Evolutionary conservation across 116 monocot genomes (phyloP), one percentile per base, ranked within the genome.

Genomic region (Cymodocea nodosa): DNA sequence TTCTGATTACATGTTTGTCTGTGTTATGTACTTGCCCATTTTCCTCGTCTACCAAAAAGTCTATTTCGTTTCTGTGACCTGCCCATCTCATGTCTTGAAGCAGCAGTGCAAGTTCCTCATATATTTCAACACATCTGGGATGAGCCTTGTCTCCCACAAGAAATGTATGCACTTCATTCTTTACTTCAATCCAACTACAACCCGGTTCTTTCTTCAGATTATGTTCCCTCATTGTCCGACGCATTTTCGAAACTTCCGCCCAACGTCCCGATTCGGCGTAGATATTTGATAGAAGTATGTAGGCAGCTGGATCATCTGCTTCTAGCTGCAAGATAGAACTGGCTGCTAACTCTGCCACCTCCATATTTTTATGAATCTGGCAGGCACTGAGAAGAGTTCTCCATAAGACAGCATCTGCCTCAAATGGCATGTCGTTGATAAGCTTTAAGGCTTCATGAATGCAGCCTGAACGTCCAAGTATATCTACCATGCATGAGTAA

Each of bases 141-240:
- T 84, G 87, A 50, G 69, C 82, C 70, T 74, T 75, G 50, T 94
- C 94, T 51, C 87, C 87, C 2, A 74, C 75, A 52, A 89, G 68
- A 50, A 94, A 94, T 30, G 75, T 22, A 50, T 86, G 87, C 72
- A 81, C 83, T 62, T 83, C 77, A 49, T 67, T 79, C 64, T 75
- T 73, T 18, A 89, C 77, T 60, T 94, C 86, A 75, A 94, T 81
- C 94, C 94, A 94, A 51, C 94, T 94, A 58, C 94, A 94, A 17
- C 94, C 94, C 22, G 90, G 90, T 58, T 90, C 94, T 62, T 94
- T 90, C 56, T 90, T 94, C 50, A 89, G 63, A 65, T 71, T 67
- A 15, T 74, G 67, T 73, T 82, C 23, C 74, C 79, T 84, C 82
- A 94, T 78, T 40, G 77, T 55, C 74, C 74, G 79, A 69, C 94